phyloP scores from a whole-genome alignment of 257 asterid species.

The Przewalskia tangutica region DNA sequence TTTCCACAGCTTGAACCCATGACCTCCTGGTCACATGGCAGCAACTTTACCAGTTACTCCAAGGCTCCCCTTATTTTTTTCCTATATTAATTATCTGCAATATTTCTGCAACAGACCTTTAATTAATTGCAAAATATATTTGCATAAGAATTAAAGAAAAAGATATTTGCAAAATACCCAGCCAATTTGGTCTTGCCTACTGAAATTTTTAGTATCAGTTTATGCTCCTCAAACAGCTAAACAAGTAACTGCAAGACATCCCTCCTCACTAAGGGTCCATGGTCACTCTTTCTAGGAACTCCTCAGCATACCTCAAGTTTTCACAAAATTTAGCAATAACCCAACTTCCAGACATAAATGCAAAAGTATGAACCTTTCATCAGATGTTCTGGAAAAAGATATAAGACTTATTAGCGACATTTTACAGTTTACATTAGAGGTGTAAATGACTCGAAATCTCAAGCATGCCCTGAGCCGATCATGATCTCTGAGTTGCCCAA shows the following conservation, averaged over 20 bases:
- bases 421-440: neutral
- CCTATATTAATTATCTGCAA: neutral
- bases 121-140: no score
- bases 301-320: neutral
- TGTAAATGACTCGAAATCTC: neutral
- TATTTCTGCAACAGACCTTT: no score
- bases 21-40: no score
- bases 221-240: neutral
- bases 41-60: no score
- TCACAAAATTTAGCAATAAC: neutral
- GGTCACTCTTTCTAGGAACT: neutral
- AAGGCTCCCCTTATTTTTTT: neutral
- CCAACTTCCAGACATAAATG: neutral
- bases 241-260: neutral
- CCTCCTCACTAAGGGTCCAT: neutral
- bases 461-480: neutral
- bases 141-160: neutral
- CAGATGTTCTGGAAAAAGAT: neutral
- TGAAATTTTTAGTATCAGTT: neutral
- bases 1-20: no score
- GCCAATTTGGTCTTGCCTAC: neutral
- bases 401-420: neutral
- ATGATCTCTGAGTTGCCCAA: neutral
- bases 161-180: neutral
- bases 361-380: neutral